Percentiles rank a stretch among this genome's conserved stretches.
These are phyloP conservation scores for Triticum monococcum DNA, from an alignment of 176 grass and related monocot genomes.

Conservation along the genomic window DNA sequence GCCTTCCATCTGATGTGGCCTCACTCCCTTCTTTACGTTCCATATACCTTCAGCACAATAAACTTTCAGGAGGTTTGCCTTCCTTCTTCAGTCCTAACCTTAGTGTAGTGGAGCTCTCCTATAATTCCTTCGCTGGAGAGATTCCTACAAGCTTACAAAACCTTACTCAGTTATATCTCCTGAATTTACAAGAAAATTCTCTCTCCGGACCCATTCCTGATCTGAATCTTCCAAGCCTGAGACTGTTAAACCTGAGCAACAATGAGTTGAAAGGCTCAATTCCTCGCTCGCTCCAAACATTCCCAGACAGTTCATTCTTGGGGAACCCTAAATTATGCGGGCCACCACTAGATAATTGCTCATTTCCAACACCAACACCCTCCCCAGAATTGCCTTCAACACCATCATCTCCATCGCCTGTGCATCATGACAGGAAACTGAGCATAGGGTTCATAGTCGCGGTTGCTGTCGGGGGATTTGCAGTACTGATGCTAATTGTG, in stretches of 20 bases:
- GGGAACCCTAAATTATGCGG: slow-evolving; percentile 84
- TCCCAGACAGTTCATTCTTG: slow-evolving; percentile 56
- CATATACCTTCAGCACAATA: slow-evolving; percentile 87
- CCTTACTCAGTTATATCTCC: slow-evolving; percentile 59
- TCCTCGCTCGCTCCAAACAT: slow-evolving; percentile 64
- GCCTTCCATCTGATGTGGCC: slow-evolving; percentile 62
- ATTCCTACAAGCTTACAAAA: slow-evolving; percentile 55
- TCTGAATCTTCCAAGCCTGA: slow-evolving; percentile 57
- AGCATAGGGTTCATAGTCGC: slow-evolving; percentile 74
- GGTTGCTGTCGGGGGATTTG: slow-evolving; percentile 69
- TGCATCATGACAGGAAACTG: slow-evolving; percentile 49
- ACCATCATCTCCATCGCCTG: not conserved
- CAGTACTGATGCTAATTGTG: slow-evolving; percentile 56
- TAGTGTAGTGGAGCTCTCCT: slow-evolving; percentile 66
- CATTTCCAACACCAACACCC: slow-evolving; percentile 43
- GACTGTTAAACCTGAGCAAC: slow-evolving; percentile 73
- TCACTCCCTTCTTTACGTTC: slow-evolving; percentile 66
- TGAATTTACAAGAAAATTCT: slow-evolving; percentile 74
- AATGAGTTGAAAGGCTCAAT: slow-evolving; percentile 76
- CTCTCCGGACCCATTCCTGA: slow-evolving; percentile 76
- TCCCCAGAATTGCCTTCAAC: slow-evolving; percentile 36
- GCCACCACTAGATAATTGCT: slow-evolving; percentile 65
- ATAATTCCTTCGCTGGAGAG: slow-evolving; percentile 74
- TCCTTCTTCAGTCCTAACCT: slow-evolving; percentile 50
- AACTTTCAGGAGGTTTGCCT: slow-evolving; percentile 70